phyloP scores from a whole-genome alignment of 2,329 filamentous ascomycete species.

The Talaromyces sp. region DNA sequence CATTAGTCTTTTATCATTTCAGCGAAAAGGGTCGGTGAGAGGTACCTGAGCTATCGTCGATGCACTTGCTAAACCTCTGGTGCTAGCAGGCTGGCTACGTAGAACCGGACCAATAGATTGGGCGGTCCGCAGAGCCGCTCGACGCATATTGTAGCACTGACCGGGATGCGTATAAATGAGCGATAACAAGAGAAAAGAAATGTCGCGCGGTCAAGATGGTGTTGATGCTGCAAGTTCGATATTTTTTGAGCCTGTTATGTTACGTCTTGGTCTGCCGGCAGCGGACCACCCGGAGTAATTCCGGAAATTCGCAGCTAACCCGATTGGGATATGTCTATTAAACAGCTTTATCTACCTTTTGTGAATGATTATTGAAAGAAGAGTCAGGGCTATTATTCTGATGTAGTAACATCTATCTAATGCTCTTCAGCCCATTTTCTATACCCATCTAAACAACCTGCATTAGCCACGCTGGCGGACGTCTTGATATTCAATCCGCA shows the following conservation, averaged over 20 bases:
- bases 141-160: slow-evolving; percentile 33
- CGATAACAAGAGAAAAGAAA: neutral
- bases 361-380: neutral
- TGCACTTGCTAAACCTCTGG: slow-evolving; percentile 39
- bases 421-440: slow-evolving; percentile 67
- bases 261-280: slow-evolving; percentile 8
- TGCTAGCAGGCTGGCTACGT: slow-evolving; percentile 34
- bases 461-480: slow-evolving; percentile 90
- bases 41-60: slow-evolving; percentile 36
- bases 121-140: slow-evolving; percentile 41
- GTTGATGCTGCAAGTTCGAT: slow-evolving; percentile 1
- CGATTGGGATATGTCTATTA: neutral
- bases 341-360: neutral
- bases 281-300: slow-evolving; percentile 7
- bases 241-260: slow-evolving; percentile 3
- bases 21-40: neutral
- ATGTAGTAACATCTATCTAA: neutral
- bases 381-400: neutral
- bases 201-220: neutral
- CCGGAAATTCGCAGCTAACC: slow-evolving; percentile 4
- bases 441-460: slow-evolving; percentile 86
- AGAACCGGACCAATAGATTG: slow-evolving; percentile 39
- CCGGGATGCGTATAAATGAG: neutral
- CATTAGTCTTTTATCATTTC: neutral
- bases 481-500: slow-evolving; percentile 84